phyloP scores from a whole-genome alignment of 371 early-diverging fungal genomes.

The Circinella minor region DNA sequence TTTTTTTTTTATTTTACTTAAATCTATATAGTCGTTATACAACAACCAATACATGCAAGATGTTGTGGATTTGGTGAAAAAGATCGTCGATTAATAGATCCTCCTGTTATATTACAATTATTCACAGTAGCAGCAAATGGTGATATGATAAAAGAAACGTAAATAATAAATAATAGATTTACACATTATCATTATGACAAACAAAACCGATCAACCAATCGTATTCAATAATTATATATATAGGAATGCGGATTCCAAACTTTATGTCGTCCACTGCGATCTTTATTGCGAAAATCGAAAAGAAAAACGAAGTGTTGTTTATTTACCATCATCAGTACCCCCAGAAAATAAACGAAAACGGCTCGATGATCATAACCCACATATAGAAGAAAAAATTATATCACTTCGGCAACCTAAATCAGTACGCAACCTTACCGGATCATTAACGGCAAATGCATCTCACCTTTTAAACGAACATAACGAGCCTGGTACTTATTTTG shows the following conservation, averaged over 20 bases:
- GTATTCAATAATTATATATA: neutral
- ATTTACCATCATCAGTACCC: slow-evolving; percentile 17
- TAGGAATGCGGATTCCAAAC: slow-evolving; percentile 13
- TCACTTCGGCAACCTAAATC: slow-evolving; percentile 22
- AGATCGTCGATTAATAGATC: slow-evolving; percentile 73
- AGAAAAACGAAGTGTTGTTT: slow-evolving; percentile 17
- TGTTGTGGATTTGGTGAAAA: slow-evolving; percentile 78
- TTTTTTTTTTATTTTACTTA: neutral
- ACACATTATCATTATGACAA: neutral
- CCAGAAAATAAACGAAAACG: slow-evolving; percentile 7
- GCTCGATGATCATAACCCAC: neutral
- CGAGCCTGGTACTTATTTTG: slow-evolving; percentile 56
- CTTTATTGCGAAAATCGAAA: slow-evolving; percentile 21
- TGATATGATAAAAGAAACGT: slow-evolving; percentile 14
- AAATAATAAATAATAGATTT: neutral
- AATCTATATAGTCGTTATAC: slow-evolving; percentile 47
- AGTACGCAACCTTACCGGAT: slow-evolving; percentile 24
- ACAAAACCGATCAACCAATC: too few relatives aligned
- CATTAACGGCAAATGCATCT: slow-evolving; percentile 20
- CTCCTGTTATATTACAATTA: slow-evolving; percentile 69
- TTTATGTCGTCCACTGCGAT: slow-evolving; percentile 33
- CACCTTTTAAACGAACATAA: slow-evolving; percentile 29
- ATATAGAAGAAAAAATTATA: slow-evolving; percentile 7
- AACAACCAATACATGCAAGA: slow-evolving; percentile 70
- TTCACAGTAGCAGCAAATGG: slow-evolving; percentile 27